phyloP scores from a whole-genome alignment of 345 rosid species.

The Cardiospermum halicacabum region DNA sequence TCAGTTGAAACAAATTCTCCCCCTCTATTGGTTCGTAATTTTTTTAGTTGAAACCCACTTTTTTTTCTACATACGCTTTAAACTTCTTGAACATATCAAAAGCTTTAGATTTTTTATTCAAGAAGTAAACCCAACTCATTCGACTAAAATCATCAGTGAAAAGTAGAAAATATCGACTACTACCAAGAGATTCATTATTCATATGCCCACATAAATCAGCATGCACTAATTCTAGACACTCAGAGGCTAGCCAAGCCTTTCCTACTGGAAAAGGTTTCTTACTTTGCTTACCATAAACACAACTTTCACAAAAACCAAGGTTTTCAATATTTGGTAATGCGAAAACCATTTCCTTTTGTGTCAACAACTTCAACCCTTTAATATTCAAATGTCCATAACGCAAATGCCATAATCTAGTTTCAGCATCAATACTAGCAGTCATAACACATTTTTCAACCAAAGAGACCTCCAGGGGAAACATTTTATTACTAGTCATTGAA shows the following conservation, averaged over 20 bases:
- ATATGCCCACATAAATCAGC: no score
- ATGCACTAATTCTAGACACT: no score
- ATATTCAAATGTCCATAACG: slow-evolving; percentile 4
- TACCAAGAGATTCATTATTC: neutral
- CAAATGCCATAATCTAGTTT: slow-evolving; percentile 8
- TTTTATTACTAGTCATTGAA: neutral
- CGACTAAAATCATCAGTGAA: neutral
- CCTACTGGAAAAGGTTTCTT: no score
- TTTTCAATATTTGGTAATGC: no score
- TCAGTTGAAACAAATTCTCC: neutral
- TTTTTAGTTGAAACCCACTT: neutral
- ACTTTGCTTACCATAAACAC: no score
- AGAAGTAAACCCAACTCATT: neutral
- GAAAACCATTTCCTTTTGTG: neutral
- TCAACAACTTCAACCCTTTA: neutral
- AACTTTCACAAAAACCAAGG: no score
- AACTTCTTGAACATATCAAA: neutral
- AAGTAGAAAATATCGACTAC: neutral
- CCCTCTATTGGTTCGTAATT: no score
- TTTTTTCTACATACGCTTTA: neutral
- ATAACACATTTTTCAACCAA: neutral
- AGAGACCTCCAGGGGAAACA: slow-evolving; percentile 12
- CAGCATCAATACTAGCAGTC: neutral
- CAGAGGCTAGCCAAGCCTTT: no score
- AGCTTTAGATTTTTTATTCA: no score